These are phyloP conservation scores for Themeda triandra DNA, from an alignment of 176 grass and related monocot genomes.

Conservation along the genomic window DNA sequence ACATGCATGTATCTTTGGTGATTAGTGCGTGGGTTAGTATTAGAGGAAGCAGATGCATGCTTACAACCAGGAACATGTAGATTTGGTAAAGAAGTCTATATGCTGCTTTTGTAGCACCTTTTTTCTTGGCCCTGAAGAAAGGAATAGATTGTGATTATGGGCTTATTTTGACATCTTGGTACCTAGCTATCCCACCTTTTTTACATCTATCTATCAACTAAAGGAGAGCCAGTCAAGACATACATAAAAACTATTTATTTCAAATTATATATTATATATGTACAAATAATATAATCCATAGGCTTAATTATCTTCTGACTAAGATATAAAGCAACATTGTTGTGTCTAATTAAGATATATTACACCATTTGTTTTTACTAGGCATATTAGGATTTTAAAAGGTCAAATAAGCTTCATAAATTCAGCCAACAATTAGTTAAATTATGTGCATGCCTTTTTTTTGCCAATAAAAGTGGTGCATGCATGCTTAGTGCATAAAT, in stretches of 20 bases:
- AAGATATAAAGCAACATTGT: not conserved
- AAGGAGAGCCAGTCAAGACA: not conserved
- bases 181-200: not conserved
- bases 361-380: no score
- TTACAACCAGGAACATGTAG: not conserved
- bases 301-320: not conserved
- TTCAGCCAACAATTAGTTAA: no score
- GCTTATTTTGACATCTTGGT: not conserved
- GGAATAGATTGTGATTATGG: slow-evolving; percentile 24
- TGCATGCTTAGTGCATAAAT: no score
- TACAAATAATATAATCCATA: not conserved
- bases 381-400: no score
- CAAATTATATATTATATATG: not conserved
- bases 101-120: not conserved
- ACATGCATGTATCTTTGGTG: not conserved
- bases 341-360: not conserved
- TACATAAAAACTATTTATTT: not conserved
- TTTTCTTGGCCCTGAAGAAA: slow-evolving; percentile 47
- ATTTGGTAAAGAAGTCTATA: slow-evolving; percentile 2
- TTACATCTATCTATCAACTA: not conserved
- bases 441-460: no score
- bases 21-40: not conserved
- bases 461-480: no score
- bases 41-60: not conserved
- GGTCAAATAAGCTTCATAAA: no score